Evolutionary conservation across 345 rosid genomes (phyloP).

Genomic region (Clarkia xantiana): DNA sequence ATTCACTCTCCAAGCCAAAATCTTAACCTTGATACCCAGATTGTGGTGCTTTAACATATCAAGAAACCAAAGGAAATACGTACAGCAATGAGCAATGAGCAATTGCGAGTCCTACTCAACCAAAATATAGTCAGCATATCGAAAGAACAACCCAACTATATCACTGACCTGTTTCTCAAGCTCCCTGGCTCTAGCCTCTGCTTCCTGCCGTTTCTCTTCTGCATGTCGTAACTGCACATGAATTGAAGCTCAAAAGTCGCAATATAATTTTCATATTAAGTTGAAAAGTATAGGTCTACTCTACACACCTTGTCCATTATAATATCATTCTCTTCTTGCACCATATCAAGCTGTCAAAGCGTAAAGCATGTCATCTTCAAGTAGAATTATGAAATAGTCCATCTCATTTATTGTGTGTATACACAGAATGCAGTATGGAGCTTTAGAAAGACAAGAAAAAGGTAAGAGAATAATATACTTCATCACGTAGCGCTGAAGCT

Average conservation of each 20-base stretch:
- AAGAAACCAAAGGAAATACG: neutral
- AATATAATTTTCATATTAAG: neutral
- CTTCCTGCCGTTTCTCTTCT: conserved; percentile 76
- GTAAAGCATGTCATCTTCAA: conserved; percentile 9
- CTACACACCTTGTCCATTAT: conserved; percentile 14
- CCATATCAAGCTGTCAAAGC: conserved; percentile 41
- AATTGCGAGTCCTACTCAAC: no score
- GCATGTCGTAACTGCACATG: conserved; percentile 53
- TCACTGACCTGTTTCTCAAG: conserved; percentile 83
- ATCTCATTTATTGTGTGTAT: conserved; percentile 16
- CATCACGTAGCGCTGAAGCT: conserved; percentile 96
- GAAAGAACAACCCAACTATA: neutral
- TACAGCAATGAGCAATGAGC: no score
- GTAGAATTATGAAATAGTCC: conserved; percentile 5
- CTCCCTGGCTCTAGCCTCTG: conserved; percentile 87
- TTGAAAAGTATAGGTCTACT: no score
- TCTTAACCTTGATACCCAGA: no score
- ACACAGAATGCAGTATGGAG: conserved; percentile 1
- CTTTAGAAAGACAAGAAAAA: conserved; percentile 4
- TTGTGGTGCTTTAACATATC: no score
- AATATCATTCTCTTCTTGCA: conserved; percentile 15
- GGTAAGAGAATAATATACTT: conserved; percentile 31
- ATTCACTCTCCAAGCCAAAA: no score
- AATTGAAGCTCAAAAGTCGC: neutral
- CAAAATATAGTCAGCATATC: neutral